Base-by-base conservation (phyloP, 805 yeast genomes). In the Barnettozyma sp. region DNA sequence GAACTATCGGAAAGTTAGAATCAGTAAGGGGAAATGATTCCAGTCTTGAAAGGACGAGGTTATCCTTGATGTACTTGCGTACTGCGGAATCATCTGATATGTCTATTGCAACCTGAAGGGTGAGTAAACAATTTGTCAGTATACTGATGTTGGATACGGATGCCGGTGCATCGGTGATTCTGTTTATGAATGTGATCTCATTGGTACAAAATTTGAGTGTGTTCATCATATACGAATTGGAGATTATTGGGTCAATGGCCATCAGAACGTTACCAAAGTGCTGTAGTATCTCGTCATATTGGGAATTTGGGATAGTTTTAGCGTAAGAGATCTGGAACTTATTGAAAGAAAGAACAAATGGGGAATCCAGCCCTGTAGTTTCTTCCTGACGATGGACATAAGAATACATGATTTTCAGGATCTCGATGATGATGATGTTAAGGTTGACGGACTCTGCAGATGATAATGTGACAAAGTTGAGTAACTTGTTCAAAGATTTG, bases 61-160 rank as follows among this genome's bases (percentile, higher is more conserved):
- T 35, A 2, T 40, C 38, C 17, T 33, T 31, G 7, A 53, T 39
- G n/a, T 41, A 35, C 9, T 36, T 30, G 17, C 36, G 44, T 7
- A 50, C 41, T 13, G 41, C 47, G 16, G 35, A 26, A 57, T 68
- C 47, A 45, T 68, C 46, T 8, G 67, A 47, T 20, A 51, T 45
- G 6, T 52, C 42, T 6, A 53, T 29, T 2, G 51, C 26, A 0
- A 48, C 34, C 21, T 37, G 41, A 11, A 51, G 31, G 0, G 52
- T 41, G 2, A 50, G 26, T 7, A 53, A 23, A 7, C 24, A 33
- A 10, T 25, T 33, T 7, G 40, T 33, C 16, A 37, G 9, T 4
- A 28, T 16, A 12, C 15, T 24, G 12, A 20, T 22, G 11, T 24
- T 23, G 6, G 29, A 23, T 7, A 22, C 16, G 6, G 8, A n/a